A percentile compares a stretch with the other conserved stretches of the same genome.
Conservation (phyloP, 2,329 filamentous ascomycete genomes). For the Stagonosporopsis vannaccii region DNA sequence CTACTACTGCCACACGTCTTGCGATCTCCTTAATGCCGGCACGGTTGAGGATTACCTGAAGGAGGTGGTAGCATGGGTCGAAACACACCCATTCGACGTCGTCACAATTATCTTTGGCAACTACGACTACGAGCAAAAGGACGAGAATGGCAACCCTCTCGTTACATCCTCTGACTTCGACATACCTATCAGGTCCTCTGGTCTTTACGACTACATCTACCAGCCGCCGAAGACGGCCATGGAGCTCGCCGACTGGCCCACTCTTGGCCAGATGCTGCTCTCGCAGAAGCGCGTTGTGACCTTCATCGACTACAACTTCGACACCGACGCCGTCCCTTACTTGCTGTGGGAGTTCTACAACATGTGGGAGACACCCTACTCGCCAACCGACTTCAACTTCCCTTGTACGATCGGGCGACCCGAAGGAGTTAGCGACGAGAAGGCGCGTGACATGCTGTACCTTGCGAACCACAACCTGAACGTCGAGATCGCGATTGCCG, state of each 20-base stretch:
- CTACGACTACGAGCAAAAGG: conserved; percentile 56
- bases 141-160: conserved; percentile 54
- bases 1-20: conserved; percentile 87
- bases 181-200: conserved; percentile 73
- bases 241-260: conserved; percentile 82
- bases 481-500: conserved; percentile 62
- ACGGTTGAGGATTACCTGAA: conserved; percentile 78
- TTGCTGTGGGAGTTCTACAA: conserved; percentile 88
- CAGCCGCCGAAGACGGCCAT: conserved; percentile 78
- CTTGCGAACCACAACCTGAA: conserved; percentile 95
- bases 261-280: conserved; percentile 67
- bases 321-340: conserved; percentile 81
- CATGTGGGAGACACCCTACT: conserved; percentile 92
- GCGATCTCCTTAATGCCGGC: conserved; percentile 83
- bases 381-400: conserved; percentile 72
- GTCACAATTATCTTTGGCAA: conserved; percentile 90
- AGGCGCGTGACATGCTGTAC: conserved; percentile 70
- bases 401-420: conserved; percentile 83
- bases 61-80: conserved; percentile 76
- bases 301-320: conserved; percentile 61
- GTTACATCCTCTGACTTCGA: conserved; percentile 70
- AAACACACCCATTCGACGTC: conserved; percentile 82
- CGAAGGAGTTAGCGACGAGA: conserved; percentile 65
- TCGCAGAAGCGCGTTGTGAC: conserved; percentile 48
- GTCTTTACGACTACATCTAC: conserved; percentile 78